Conservation (phyloP, 192 early-diverging fungal species). For the Backusella mclennaniae region DNA sequence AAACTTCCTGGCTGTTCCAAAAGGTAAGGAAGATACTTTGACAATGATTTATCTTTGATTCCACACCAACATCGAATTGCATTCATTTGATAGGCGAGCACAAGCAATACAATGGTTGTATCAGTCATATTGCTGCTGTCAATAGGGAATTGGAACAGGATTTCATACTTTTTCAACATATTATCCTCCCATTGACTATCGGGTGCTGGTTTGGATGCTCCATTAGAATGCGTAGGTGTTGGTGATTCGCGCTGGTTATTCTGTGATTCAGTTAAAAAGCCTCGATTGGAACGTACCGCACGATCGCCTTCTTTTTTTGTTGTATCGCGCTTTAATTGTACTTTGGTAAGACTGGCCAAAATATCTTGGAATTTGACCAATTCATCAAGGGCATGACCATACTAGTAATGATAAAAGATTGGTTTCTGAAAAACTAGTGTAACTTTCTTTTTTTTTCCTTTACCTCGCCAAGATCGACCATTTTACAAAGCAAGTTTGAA, state of each 20-base stretch:
- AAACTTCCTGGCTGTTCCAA: slow-evolving; percentile 34
- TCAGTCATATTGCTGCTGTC: slow-evolving; percentile 19
- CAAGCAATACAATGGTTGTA: slow-evolving; percentile 18
- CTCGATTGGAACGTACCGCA: neutral
- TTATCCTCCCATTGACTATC: slow-evolving; percentile 10
- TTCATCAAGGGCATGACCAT: slow-evolving; percentile 45
- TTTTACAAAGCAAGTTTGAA: slow-evolving; percentile 50
- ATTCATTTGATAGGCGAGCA: slow-evolving; percentile 41
- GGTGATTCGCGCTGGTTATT: neutral
- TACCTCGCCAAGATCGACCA: slow-evolving; percentile 53
- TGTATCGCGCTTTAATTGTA: slow-evolving; percentile 1
- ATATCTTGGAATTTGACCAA: slow-evolving; percentile 35
- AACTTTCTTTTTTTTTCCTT: neutral
- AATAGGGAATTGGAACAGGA: slow-evolving; percentile 26
- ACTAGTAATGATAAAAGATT: slow-evolving; percentile 31
- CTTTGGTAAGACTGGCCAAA: slow-evolving; percentile 31
- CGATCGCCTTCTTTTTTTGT: neutral
- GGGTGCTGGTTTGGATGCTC: neutral
- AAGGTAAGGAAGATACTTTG: slow-evolving; percentile 41
- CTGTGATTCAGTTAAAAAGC: neutral
- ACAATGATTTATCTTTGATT: slow-evolving; percentile 37
- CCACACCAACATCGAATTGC: slow-evolving; percentile 45
- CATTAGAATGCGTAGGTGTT: neutral
- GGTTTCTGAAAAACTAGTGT: neutral
- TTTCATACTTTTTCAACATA: slow-evolving; percentile 20